Evolutionary conservation across 768 basidiomycete species (phyloP).

Genomic region (Trametes punicea): DNA sequence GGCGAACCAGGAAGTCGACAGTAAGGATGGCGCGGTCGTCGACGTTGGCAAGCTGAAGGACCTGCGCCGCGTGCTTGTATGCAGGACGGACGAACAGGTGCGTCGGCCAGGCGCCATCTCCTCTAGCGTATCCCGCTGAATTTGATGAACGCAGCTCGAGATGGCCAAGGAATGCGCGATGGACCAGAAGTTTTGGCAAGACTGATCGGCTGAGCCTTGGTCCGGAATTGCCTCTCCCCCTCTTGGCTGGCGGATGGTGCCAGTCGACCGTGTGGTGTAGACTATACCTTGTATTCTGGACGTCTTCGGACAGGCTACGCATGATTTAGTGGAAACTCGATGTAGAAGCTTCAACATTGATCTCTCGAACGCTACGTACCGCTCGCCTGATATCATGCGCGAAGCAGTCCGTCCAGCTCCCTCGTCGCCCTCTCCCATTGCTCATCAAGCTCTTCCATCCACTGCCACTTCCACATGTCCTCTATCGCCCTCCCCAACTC

Average conservation of each 20-base stretch:
- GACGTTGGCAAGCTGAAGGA: conserved; percentile 40
- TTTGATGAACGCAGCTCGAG: conserved; percentile 32
- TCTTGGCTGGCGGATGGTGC: no score
- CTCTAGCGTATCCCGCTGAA: background rate
- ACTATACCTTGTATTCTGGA: background rate
- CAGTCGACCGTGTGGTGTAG: background rate
- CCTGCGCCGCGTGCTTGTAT: conserved; percentile 47
- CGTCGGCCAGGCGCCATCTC: conserved; percentile 4
- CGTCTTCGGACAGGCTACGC: background rate
- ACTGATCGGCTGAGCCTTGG: conserved; percentile 6
- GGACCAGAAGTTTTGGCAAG: conserved; percentile 26
- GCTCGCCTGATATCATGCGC: background rate
- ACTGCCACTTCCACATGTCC: conserved; percentile 21
- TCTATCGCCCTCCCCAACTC: conserved; percentile 12
- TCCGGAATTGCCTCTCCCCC: no score
- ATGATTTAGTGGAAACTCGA: background rate
- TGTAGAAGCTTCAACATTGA: no score
- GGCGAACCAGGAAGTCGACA: conserved; percentile 43
- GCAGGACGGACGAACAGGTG: conserved; percentile 67
- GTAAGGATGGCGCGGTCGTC: conserved; percentile 39
- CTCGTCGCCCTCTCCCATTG: conserved; percentile 23
- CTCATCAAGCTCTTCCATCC: conserved; percentile 8
- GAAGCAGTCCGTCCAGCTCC: background rate
- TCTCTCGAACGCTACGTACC: no score
- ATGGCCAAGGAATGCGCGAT: conserved; percentile 43